Conservation (phyloP, 352 stramenopile genomes). For the Phytophthora rubi region DNA sequence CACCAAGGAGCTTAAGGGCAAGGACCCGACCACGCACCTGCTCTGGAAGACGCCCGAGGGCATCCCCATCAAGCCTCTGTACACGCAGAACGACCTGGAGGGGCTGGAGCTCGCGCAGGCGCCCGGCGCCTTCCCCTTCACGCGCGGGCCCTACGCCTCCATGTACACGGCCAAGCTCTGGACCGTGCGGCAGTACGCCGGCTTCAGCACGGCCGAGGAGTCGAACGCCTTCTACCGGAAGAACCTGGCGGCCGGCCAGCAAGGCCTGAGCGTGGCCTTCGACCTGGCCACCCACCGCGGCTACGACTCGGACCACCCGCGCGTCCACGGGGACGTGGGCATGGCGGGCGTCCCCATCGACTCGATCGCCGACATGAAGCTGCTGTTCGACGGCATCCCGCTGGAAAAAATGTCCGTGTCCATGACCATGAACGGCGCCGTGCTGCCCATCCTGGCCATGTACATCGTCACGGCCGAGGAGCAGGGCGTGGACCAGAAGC, state of each 20-base stretch:
- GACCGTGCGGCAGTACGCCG: conserved; percentile 96
- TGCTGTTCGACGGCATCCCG: conserved; percentile 97
- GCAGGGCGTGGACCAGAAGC: conserved; percentile 90
- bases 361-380: conserved; percentile 96
- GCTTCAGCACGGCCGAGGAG: conserved; percentile 97
- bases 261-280: conserved; percentile 96
- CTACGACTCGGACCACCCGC: conserved; percentile 97
- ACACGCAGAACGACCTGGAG: conserved; percentile 87
- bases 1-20: conserved; percentile 88
- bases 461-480: conserved; percentile 97
- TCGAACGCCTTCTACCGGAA: conserved; percentile 97
- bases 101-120: conserved; percentile 67
- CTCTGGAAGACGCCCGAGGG: conserved; percentile 90
- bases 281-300: conserved; percentile 98
- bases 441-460: conserved; percentile 96
- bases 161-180: conserved; percentile 97
- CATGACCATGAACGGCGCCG: conserved; percentile 99
- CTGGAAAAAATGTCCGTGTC: conserved; percentile 96
- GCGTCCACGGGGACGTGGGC: conserved; percentile 96
- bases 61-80: conserved; percentile 96
- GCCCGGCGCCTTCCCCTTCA: conserved; percentile 92
- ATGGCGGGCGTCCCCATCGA: conserved; percentile 98
- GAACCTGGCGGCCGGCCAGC: conserved; percentile 92
- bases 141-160: conserved; percentile 94
- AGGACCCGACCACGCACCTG: conserved; percentile 73